Evolutionary conservation across 352 stramenopile genomes (phyloP).

Genomic region (Phytophthora sansomeana): DNA sequence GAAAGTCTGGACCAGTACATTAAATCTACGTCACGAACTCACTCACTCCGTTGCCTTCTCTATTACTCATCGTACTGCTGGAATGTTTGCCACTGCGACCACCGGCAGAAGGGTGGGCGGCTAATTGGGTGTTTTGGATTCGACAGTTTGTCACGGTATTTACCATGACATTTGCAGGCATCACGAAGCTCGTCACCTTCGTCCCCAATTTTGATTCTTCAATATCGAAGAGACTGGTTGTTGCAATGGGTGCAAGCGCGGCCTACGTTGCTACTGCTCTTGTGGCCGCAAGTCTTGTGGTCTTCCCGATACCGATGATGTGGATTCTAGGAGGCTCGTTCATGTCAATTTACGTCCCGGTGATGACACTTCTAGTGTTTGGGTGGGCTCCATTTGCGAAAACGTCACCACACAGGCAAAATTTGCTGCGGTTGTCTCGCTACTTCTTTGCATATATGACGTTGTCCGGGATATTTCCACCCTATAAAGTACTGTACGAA

Average conservation of each 20-base stretch:
- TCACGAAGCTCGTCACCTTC: conserved; percentile 7
- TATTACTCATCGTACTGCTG: conserved; percentile 11
- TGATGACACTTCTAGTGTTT: conserved; percentile 11
- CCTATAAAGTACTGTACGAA: conserved; percentile 19
- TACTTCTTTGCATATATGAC: conserved; percentile 15
- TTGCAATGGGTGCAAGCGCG: not conserved
- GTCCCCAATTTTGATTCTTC: not conserved
- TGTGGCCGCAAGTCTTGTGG: not conserved
- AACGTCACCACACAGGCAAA: not conserved
- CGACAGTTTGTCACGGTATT: conserved; percentile 5
- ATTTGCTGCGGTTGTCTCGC: conserved; percentile 7
- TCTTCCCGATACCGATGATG: conserved; percentile 19
- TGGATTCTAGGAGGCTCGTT: conserved; percentile 13
- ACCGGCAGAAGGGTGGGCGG: conserved; percentile 14
- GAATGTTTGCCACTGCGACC: conserved; percentile 20
- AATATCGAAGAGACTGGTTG: not conserved
- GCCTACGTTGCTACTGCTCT: conserved; percentile 9
- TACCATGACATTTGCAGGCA: conserved; percentile 11
- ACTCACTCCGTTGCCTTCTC: conserved; percentile 11
- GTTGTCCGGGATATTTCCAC: conserved; percentile 7
- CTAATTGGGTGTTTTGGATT: conserved; percentile 28
- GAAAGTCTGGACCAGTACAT: conserved; percentile 22
- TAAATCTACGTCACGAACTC: conserved; percentile 1
- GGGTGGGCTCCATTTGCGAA: conserved; percentile 4
- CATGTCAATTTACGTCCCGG: conserved; percentile 9